Conservation (phyloP, 225 moss, liverwort and hornwort species). For the Climacium dendroides region DNA sequence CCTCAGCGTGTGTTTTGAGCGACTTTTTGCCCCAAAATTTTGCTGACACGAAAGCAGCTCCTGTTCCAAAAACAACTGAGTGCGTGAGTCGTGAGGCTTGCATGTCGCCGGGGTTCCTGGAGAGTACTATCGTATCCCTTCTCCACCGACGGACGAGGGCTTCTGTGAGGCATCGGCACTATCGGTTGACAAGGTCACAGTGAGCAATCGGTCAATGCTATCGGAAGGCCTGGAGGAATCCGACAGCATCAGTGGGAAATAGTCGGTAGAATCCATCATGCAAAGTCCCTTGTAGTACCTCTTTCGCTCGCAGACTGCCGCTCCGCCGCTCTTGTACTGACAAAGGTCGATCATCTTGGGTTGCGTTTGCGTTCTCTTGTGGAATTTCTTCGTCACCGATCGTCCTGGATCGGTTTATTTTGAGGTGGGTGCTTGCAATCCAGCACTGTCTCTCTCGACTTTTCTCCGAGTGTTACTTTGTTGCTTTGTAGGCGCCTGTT, state of each 20-base stretch:
- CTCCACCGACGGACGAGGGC: not conserved
- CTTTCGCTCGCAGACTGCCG: not conserved
- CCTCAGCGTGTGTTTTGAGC: no score
- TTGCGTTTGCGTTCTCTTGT: no score
- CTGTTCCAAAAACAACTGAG: no score
- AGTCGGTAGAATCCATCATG: not conserved
- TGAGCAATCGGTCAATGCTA: not conserved
- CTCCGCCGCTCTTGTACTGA: no score
- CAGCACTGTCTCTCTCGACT: not conserved
- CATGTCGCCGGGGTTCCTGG: not conserved
- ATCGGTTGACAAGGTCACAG: not conserved
- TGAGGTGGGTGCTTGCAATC: not conserved
- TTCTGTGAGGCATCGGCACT: not conserved
- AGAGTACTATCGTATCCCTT: not conserved
- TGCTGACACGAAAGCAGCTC: no score
- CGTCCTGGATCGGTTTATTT: not conserved
- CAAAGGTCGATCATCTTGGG: not conserved
- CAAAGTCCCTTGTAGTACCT: no score
- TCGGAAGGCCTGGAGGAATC: not conserved
- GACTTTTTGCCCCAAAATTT: no score
- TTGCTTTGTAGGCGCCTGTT: not conserved
- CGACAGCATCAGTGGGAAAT: not conserved
- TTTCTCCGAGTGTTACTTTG: not conserved
- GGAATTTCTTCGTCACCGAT: no score
- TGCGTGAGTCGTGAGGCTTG: not conserved